phyloP scores from a whole-genome alignment of 1,139 yeast species.

The Saccharomycopsis hybrid region DNA sequence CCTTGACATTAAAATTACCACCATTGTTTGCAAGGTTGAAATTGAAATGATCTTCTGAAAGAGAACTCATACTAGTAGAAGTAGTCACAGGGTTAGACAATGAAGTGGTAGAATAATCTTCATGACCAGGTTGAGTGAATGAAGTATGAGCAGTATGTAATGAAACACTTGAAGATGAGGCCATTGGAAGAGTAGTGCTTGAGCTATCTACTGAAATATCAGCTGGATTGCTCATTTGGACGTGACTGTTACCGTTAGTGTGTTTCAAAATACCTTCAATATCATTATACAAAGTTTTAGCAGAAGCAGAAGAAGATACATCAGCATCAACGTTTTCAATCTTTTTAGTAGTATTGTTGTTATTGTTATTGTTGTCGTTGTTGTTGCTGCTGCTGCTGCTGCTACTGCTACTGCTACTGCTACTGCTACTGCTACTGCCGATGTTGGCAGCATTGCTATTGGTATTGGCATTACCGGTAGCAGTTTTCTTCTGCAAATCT shows the following conservation, averaged over 20 bases:
- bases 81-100: not conserved
- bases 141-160: not conserved
- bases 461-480: not conserved
- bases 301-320: not conserved
- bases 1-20: not conserved
- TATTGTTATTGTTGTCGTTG: not conserved
- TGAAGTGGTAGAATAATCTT: not conserved
- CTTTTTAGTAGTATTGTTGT: not conserved
- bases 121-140: not conserved
- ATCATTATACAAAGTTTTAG: slow-evolving; percentile 2
- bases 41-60: not conserved
- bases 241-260: not conserved
- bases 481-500: slow-evolving; percentile 9
- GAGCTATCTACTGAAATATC: slow-evolving; percentile 8
- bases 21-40: not conserved
- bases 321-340: not conserved
- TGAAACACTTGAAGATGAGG: not conserved
- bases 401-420: not conserved
- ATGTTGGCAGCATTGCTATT: not conserved
- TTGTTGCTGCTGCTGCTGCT: too few relatives aligned
- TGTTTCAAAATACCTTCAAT: not conserved
- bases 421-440: not conserved
- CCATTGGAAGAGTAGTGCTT: slow-evolving; percentile 1
- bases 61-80: slow-evolving; percentile 7
- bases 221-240: not conserved